Base-by-base conservation (phyloP, 306 rosid species). In the Gastrolobium villosum region DNA sequence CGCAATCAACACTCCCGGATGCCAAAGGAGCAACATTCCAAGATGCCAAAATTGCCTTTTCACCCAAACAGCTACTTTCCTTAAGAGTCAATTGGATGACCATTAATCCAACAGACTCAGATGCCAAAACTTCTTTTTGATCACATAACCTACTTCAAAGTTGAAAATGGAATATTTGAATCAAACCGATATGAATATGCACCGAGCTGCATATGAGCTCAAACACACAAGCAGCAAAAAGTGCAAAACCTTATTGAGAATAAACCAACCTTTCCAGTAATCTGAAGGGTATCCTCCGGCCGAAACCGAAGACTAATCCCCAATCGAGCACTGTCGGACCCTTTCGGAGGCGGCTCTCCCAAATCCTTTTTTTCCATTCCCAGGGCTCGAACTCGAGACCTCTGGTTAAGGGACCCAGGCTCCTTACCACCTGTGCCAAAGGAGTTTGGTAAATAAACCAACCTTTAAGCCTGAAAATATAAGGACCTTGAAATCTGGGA, bases 401-500 rank as follows among this genome's bases (percentile, higher is more conserved):
- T n/a, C n/a, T n/a, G n/a, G n/a, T n/a, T n/a, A n/a, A n/a, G n/a
- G n/a, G n/a, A n/a, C n/a, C n/a, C n/a, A n/a, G n/a, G n/a, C n/a
- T n/a, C n/a, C n/a, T n/a, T n/a, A n/a, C n/a, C n/a, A n/a, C n/a
- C n/a, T n/a, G n/a, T n/a, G n/a, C n/a, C n/a, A n/a, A n/a, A n/a
- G n/a, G n/a, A n/a, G n/a, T n/a, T n/a, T n/a, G n/a, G n/a, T n/a
- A n/a, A 65, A 43, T 26, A 43, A 26, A 65, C 37, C 9, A 15
- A 65, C 26, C 71, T 43, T 65, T 0, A 43, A 26, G 71, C 53
- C 10, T 41, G 20, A 43, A 63, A 63, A 10, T 41, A 8, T 67
- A 83, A 81, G 84, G 83, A 68, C 84, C 87, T 84, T 80, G 87
- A 84, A 91, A 88, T 88, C 88, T 84, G 87, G 77, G 81, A 77